phyloP scores from a whole-genome alignment of 441 rosid genomes.

The Omphalea diandra region DNA sequence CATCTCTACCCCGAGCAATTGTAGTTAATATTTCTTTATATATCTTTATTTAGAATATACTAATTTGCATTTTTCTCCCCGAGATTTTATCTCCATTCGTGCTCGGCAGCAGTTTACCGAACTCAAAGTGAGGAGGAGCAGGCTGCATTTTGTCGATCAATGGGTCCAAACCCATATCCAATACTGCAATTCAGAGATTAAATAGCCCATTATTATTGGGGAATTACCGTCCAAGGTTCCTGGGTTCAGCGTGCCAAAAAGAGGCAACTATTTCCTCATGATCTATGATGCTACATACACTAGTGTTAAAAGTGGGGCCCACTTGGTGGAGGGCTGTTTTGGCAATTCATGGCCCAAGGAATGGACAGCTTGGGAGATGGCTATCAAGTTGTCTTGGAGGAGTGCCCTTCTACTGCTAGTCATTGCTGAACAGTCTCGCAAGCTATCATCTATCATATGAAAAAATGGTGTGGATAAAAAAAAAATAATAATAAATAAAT shows the following conservation, averaged over 20 bases:
- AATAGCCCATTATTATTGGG: constrained; percentile 52
- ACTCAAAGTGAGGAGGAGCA: constrained; percentile 18
- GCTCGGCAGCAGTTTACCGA: constrained; percentile 18
- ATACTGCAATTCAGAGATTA: constrained; percentile 44
- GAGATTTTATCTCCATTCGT: not conserved
- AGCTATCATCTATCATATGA: constrained; percentile 30
- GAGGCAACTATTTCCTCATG: constrained; percentile 41
- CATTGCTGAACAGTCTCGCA: constrained; percentile 53
- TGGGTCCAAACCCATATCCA: constrained; percentile 37
- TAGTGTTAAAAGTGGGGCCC: constrained; percentile 48
- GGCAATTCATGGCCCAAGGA: constrained; percentile 60
- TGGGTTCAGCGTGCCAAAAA: constrained; percentile 41
- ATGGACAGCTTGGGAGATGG: constrained; percentile 58
- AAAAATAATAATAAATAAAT: not conserved
- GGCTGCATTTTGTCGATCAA: constrained; percentile 17
- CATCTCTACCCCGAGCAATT: constrained; percentile 73
- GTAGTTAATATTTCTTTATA: constrained; percentile 28
- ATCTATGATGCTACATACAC: constrained; percentile 47
- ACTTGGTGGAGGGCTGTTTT: constrained; percentile 50
- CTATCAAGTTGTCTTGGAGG: constrained; percentile 45
- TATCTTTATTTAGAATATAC: not conserved
- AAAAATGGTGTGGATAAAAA: too few relatives aligned
- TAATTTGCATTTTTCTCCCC: not conserved
- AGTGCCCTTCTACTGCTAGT: constrained; percentile 58
- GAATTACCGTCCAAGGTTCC: constrained; percentile 51